phyloP scores from a whole-genome alignment of 345 rosid species.

The Gossypium mustelinum region DNA sequence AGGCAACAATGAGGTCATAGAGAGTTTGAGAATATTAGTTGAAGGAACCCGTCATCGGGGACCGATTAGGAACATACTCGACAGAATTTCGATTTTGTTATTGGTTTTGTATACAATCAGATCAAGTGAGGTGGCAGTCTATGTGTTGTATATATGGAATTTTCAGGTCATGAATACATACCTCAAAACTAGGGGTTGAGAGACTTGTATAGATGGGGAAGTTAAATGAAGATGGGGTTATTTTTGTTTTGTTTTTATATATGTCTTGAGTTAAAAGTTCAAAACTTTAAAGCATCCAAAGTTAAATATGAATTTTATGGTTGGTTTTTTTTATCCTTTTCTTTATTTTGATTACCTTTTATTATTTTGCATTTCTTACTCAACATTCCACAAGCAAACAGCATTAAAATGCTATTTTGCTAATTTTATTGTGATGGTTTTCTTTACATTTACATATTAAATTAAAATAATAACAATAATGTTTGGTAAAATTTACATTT shows the following conservation, averaged over 20 bases:
- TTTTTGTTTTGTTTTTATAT: constrained; percentile 7
- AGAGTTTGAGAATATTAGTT: constrained; percentile 17
- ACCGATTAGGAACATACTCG: constrained; percentile 18
- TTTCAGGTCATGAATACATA: constrained; percentile 24
- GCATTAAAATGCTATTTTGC: no score
- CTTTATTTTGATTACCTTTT: no score
- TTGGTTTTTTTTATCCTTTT: no score
- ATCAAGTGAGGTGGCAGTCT: constrained; percentile 11
- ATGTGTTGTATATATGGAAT: constrained; percentile 24
- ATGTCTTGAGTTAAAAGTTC: neutral
- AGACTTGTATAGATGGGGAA: constrained; percentile 3
- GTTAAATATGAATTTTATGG: neutral
- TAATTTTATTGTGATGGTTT: no score
- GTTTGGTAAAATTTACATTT: no score
- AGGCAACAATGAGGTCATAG: constrained; percentile 10
- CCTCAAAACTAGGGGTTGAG: neutral
- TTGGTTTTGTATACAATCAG: constrained; percentile 6
- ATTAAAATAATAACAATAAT: no score
- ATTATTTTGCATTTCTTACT: no score
- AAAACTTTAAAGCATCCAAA: neutral
- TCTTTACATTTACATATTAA: no score
- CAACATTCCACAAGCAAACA: no score
- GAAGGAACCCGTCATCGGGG: constrained; percentile 8
- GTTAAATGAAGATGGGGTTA: neutral
- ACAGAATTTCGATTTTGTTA: neutral